Evolutionary conservation across 2,329 filamentous ascomycete genomes (phyloP).

Genomic region (Mycosphaerelloides madeirae): DNA sequence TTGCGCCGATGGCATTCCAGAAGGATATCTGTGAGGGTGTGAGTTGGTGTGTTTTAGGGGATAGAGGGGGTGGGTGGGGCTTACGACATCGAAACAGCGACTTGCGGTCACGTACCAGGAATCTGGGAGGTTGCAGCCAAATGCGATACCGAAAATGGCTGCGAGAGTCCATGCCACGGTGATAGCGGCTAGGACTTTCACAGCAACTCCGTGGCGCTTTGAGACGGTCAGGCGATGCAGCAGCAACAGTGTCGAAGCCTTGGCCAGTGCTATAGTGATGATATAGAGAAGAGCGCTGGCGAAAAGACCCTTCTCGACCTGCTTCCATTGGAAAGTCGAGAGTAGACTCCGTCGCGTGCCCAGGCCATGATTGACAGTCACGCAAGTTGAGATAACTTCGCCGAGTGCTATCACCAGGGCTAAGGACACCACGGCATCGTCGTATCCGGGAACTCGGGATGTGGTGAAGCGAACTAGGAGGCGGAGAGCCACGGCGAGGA

Average conservation of each 20-base stretch:
- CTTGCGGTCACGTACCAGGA: constrained; percentile 17
- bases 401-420: too few species aligned
- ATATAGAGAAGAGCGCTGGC: background rate
- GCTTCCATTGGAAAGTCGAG: too few species aligned
- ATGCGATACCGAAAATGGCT: constrained; percentile 1
- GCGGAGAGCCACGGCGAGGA: too few species aligned
- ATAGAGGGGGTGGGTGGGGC: too few species aligned
- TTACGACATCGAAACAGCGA: constrained; percentile 8
- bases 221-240: background rate
- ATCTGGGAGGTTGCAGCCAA: background rate
- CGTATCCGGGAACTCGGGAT: too few species aligned
- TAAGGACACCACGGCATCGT: too few species aligned
- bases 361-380: too few species aligned
- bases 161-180: background rate
- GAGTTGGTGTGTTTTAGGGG: too few species aligned
- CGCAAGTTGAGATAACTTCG: too few species aligned
- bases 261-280: background rate
- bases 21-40: too few species aligned
- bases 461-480: too few species aligned
- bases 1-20: constrained; percentile 14
- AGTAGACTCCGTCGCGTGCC: too few species aligned
- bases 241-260: background rate
- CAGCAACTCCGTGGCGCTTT: background rate
- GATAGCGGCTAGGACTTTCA: background rate
- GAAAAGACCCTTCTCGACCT: background rate